phyloP scores from a whole-genome alignment of 306 rosid species.

The Cucurbita ficifolia region DNA sequence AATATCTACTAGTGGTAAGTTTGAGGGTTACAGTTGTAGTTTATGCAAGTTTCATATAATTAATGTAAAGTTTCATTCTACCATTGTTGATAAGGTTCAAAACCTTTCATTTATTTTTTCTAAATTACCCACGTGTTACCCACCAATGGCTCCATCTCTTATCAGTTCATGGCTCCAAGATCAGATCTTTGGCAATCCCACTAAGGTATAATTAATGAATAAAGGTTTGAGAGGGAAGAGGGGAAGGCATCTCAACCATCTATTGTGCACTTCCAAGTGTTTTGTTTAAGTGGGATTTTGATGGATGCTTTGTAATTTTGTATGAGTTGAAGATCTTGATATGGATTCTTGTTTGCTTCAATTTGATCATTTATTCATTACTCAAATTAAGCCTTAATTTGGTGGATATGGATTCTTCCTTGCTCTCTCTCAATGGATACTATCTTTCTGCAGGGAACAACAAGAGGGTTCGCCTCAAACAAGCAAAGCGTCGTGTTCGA shows the following conservation, averaged over 20 bases:
- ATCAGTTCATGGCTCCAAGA: neutral
- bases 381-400: no score
- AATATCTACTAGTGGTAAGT: no score
- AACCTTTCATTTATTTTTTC: neutral
- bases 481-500: conserved; percentile 49
- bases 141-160: neutral
- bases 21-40: no score
- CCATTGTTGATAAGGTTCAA: neutral
- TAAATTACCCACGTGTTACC: neutral
- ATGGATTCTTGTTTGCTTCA: neutral
- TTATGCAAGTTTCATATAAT: neutral
- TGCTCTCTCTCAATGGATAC: neutral
- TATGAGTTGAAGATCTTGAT: neutral
- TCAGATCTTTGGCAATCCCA: neutral
- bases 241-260: neutral
- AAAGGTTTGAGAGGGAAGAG: neutral
- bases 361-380: neutral
- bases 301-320: neutral
- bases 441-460: conserved; percentile 36
- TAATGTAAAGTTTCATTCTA: neutral
- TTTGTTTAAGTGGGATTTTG: neutral
- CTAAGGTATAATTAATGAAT: neutral
- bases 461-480: conserved; percentile 27
- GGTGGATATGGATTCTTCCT: no score
- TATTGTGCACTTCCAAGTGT: neutral